Evolutionary conservation across 1,284 basidiomycete genomes (phyloP).

Genomic region (Ganoderma resinaceum): DNA sequence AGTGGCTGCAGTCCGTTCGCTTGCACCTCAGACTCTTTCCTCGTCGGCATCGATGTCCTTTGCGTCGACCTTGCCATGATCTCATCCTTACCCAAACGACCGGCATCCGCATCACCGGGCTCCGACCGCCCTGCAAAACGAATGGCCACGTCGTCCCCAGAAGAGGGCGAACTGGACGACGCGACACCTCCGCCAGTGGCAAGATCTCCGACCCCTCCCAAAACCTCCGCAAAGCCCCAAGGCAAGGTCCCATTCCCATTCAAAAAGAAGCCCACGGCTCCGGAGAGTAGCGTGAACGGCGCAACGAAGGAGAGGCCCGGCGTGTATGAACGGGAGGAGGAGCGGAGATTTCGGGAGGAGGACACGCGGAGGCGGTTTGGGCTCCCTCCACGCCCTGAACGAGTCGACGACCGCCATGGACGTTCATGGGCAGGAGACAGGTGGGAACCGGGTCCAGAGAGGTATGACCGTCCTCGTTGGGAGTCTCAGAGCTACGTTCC

Average conservation of each 20-base stretch:
- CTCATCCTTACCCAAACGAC: constrained; percentile 55
- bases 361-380: constrained; percentile 36
- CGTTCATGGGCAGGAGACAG: constrained; percentile 28
- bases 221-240: constrained; percentile 27
- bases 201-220: constrained; percentile 34
- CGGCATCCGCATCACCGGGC: constrained; percentile 57
- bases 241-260: constrained; percentile 70
- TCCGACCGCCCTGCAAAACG: constrained; percentile 61
- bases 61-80: constrained; percentile 27
- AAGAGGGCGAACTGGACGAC: constrained; percentile 80
- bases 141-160: constrained; percentile 65
- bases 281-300: constrained; percentile 28
- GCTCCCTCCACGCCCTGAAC: constrained; percentile 23
- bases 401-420: constrained; percentile 21
- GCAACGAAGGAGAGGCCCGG: constrained; percentile 27
- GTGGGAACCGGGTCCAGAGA: constrained; percentile 34
- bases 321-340: constrained; percentile 55
- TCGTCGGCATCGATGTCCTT: constrained; percentile 14
- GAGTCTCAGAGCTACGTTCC: constrained; percentile 27
- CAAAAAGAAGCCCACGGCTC: constrained; percentile 56
- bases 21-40: not conserved
- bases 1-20: constrained; percentile 8
- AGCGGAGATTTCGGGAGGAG: constrained; percentile 45
- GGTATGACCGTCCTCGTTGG: constrained; percentile 31
- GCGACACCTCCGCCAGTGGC: constrained; percentile 36